These are phyloP conservation scores for Massarina eburnea DNA, from an alignment of 2,329 filamentous ascomycete species.

Conservation along the genomic window DNA sequence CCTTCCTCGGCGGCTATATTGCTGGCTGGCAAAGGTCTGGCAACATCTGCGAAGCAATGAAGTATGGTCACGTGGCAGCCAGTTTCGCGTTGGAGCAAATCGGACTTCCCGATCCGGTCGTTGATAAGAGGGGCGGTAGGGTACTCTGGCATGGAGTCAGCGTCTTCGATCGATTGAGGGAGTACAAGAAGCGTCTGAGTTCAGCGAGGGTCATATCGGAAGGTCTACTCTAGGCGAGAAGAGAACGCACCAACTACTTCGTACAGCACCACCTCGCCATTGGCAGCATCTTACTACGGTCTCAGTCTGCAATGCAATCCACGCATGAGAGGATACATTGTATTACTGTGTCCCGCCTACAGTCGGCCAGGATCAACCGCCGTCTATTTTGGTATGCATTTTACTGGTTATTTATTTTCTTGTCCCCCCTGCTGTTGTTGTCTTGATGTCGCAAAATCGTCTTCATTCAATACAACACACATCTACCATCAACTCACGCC, in stretches of 20 bases:
- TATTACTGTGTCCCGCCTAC: too few relatives aligned
- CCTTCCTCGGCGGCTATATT: constrained; percentile 24
- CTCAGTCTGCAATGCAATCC: not conserved
- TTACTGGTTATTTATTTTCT: too few relatives aligned
- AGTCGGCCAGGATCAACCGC: too few relatives aligned
- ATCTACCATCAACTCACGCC: too few relatives aligned
- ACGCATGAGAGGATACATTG: too few relatives aligned
- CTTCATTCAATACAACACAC: too few relatives aligned
- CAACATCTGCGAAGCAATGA: constrained; percentile 9
- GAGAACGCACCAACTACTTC: too few relatives aligned
- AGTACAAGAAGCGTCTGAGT: constrained; percentile 12
- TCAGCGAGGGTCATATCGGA: not conserved
- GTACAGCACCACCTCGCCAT: not conserved
- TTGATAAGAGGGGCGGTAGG: not conserved
- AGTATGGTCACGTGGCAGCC: constrained; percentile 20
- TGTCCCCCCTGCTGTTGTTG: too few relatives aligned
- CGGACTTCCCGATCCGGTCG: constrained; percentile 14
- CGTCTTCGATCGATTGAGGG: constrained; percentile 8
- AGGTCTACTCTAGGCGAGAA: not conserved
- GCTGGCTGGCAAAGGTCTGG: constrained; percentile 13
- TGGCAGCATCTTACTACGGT: not conserved
- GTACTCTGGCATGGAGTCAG: constrained; percentile 16
- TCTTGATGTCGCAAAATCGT: too few relatives aligned
- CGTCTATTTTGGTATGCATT: too few relatives aligned
- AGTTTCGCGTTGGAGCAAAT: constrained; percentile 27